A percentile compares a stretch with the other conserved stretches of the same genome.
Conservation (phyloP, 2,329 filamentous ascomycete species). For the Phialophora macrospora region DNA sequence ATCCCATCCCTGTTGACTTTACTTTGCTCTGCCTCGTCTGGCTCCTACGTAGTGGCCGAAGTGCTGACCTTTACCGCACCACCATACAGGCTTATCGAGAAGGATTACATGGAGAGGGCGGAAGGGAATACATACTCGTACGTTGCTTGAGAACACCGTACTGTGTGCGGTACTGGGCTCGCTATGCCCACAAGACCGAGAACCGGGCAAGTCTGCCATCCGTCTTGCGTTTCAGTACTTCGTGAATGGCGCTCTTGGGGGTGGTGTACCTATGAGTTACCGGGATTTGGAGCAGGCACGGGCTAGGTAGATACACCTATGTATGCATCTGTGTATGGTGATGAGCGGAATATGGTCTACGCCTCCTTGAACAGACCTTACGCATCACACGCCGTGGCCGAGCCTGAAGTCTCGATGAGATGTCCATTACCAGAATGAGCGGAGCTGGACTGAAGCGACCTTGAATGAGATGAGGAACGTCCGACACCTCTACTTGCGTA, state of each 20-base stretch:
- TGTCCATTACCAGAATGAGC: too few relatives aligned
- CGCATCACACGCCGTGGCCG: not conserved
- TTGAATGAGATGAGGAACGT: not conserved
- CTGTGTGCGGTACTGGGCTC: not conserved
- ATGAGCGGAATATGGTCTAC: not conserved
- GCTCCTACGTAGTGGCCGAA: not conserved
- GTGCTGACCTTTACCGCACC: not conserved
- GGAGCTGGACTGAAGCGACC: not conserved
- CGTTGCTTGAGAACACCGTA: slow-evolving; percentile 58
- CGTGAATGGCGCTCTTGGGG: too few relatives aligned
- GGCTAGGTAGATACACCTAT: not conserved
- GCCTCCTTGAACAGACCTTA: not conserved
- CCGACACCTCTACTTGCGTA: too few relatives aligned
- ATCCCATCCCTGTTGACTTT: not conserved
- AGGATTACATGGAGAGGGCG: slow-evolving; percentile 86
- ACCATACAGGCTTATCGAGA: slow-evolving; percentile 76
- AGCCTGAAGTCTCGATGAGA: not conserved
- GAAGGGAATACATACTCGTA: slow-evolving; percentile 73
- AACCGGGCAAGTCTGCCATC: not conserved
- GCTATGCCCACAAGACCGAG: not conserved
- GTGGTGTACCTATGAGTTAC: not conserved
- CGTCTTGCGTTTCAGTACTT: not conserved
- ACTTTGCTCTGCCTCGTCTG: not conserved
- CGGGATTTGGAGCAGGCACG: not conserved
- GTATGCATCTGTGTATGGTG: not conserved